Evolutionary conservation across 2,329 filamentous ascomycete genomes (phyloP).

Genomic region (Magnaporthales sp.): DNA sequence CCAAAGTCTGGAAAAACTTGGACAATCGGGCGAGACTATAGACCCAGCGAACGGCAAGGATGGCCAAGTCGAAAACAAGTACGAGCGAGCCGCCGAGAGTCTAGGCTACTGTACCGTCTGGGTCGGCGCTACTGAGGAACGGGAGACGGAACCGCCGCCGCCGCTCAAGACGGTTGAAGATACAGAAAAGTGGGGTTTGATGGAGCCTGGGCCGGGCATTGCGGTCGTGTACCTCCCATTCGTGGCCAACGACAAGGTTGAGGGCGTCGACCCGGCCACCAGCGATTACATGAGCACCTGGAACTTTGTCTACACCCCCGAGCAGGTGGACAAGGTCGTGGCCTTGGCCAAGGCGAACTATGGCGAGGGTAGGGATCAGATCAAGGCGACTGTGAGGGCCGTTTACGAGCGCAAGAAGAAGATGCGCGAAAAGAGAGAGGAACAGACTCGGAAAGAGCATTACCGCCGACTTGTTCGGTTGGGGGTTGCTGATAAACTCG

Average conservation of each 20-base stretch:
- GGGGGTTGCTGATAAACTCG: constrained; percentile 46
- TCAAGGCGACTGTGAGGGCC: constrained; percentile 69
- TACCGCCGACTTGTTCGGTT: constrained; percentile 37
- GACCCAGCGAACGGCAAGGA: constrained; percentile 13
- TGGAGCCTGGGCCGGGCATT: constrained; percentile 72
- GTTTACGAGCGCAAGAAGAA: constrained; percentile 90
- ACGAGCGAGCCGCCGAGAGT: constrained; percentile 42
- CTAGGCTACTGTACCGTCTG: constrained; percentile 91
- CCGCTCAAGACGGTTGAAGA: constrained; percentile 36
- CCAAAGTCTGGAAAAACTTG: constrained; percentile 22
- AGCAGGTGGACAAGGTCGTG: constrained; percentile 81
- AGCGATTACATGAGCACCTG: constrained; percentile 89
- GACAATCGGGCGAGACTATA: constrained; percentile 12
- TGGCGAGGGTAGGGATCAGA: constrained; percentile 68
- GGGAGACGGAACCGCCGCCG: constrained; percentile 40
- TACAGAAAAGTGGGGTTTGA: constrained; percentile 59
- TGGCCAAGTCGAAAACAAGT: constrained; percentile 14
- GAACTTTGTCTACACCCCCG: constrained; percentile 94
- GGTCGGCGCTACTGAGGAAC: constrained; percentile 79
- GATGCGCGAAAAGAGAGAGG: constrained; percentile 46
- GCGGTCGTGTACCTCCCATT: constrained; percentile 88
- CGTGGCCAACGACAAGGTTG: constrained; percentile 69
- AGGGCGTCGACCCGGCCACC: constrained; percentile 72
- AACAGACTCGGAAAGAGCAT: constrained; percentile 25
- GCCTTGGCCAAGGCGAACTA: constrained; percentile 80